Evolutionary conservation across 2,329 filamentous ascomycete species (phyloP).

Genomic region (Pestalotiopsis sp.): DNA sequence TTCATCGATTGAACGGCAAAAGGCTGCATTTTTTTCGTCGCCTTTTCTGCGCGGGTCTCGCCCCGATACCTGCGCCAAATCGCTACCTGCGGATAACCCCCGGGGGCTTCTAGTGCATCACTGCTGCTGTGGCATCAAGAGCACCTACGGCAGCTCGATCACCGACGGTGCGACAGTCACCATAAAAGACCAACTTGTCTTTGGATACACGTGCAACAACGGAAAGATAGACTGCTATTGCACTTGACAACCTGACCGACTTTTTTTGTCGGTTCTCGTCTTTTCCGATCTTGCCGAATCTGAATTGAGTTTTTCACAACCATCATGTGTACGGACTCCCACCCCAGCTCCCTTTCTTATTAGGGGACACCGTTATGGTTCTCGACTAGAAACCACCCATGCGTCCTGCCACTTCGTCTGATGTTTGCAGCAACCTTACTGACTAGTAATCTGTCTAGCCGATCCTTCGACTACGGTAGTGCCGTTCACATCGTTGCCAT

Average conservation of each 20-base stretch:
- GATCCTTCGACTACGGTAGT: slow-evolving; percentile 51
- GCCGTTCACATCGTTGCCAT: slow-evolving; percentile 60
- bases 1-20: not conserved
- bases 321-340: slow-evolving; percentile 11
- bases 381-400: not conserved
- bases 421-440: not conserved
- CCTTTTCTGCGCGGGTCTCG: not conserved
- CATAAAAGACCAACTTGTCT: not conserved
- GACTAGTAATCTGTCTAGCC: slow-evolving; percentile 12
- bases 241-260: not conserved
- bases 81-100: not conserved
- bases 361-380: not conserved
- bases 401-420: not conserved
- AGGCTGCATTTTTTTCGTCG: not conserved
- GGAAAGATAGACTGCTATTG: not conserved
- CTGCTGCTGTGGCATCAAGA: not conserved
- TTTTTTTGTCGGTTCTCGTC: not conserved
- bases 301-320: not conserved
- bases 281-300: not conserved
- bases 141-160: not conserved
- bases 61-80: not conserved
- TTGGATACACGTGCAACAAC: not conserved
- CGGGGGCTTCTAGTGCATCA: not conserved
- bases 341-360: not conserved
- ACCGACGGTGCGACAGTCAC: not conserved